Evolutionary conservation across 495 filamentous ascomycete genomes (phyloP), one percentile per base, ranked within the genome.

Genomic region (Penicillium cinerascens): DNA sequence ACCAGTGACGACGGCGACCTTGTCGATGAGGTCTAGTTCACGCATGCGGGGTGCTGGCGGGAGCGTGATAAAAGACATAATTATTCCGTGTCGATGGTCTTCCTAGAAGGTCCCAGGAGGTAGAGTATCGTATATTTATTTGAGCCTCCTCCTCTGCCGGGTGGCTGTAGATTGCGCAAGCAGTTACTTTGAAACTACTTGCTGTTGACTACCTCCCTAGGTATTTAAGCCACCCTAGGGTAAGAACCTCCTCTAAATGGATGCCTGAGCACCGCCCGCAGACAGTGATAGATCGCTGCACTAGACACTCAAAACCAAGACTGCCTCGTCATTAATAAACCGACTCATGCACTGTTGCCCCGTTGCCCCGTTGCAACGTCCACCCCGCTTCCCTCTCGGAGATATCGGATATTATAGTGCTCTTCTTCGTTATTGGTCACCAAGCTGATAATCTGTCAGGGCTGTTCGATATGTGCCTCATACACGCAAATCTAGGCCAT

Each of bases 1-100:
- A n/a, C 67, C 67, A 18, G 64, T 64, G 17, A 68, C 49, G 1
- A 70, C 38, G 15, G 38, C 38, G 16, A 41, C 38, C 38, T 41
- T 41, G 15, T 41, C 38, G 15, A 18, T 17, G 20, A 41, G 38
- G 20, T 41, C 38, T 21, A 41, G 16, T 41, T 41, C 38, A 2
- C 38, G 38, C 38, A 17, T n/a, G 20, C 38, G 38, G 10, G 38
- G 1, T 6, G 5, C 15, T 18, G 15, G 20, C n/a, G 38, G 38
- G 11, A 21, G 15, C 5, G 8, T 13, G 20, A 41, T 21, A 4
- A n/a, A 41, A 41, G 38, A 41, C 23, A 52, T n/a, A 1, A 33
- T 33, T 33, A 13, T 23, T 23, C 22, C 6, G 22, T 3, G 22
- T 6, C 22, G 22, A 2, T 23, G 22, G 2, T 6, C 6, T 23